Conservation (phyloP, 202 grass and related monocot species). For the Zoysia matrella region DNA sequence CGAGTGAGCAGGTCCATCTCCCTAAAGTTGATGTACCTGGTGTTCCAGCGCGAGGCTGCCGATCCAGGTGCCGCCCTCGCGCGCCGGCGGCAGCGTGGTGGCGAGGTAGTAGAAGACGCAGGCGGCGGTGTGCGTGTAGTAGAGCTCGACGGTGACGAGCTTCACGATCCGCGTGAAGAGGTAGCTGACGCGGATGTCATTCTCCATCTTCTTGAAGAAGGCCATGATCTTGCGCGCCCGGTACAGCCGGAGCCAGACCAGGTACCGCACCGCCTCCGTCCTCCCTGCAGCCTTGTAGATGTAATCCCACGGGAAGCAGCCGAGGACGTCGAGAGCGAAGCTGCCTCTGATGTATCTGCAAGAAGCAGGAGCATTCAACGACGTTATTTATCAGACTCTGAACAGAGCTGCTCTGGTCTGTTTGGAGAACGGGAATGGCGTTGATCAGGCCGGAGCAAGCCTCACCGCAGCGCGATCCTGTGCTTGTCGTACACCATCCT, state of each 20-base stretch:
- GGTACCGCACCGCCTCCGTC: slow-evolving; percentile 65
- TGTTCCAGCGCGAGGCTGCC: slow-evolving; percentile 70
- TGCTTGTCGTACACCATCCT: slow-evolving; percentile 68
- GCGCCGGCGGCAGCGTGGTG: slow-evolving; percentile 67
- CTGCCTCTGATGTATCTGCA: slow-evolving; percentile 78
- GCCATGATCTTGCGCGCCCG: slow-evolving; percentile 66
- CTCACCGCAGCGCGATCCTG: slow-evolving; percentile 69
- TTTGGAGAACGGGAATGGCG: neutral
- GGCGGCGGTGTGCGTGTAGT: slow-evolving; percentile 82
- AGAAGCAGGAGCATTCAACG: slow-evolving; percentile 26
- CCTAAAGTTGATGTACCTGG: slow-evolving; percentile 78
- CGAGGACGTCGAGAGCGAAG: slow-evolving; percentile 76
- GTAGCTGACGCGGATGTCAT: slow-evolving; percentile 94
- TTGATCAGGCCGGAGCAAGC: neutral
- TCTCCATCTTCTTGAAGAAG: slow-evolving; percentile 92
- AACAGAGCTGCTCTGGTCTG: neutral
- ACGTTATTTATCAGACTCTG: neutral
- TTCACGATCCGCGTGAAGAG: slow-evolving; percentile 87
- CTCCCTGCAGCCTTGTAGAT: slow-evolving; percentile 81
- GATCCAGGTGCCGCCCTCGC: slow-evolving; percentile 79
- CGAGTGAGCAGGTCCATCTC: slow-evolving; percentile 76
- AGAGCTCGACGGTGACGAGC: slow-evolving; percentile 90
- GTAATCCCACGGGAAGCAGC: slow-evolving; percentile 87
- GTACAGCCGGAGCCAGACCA: slow-evolving; percentile 78
- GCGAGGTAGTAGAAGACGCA: slow-evolving; percentile 95